These are phyloP conservation scores for Blumeria hordei DNA, from an alignment of 2,329 filamentous ascomycete species.

Conservation along the genomic window DNA sequence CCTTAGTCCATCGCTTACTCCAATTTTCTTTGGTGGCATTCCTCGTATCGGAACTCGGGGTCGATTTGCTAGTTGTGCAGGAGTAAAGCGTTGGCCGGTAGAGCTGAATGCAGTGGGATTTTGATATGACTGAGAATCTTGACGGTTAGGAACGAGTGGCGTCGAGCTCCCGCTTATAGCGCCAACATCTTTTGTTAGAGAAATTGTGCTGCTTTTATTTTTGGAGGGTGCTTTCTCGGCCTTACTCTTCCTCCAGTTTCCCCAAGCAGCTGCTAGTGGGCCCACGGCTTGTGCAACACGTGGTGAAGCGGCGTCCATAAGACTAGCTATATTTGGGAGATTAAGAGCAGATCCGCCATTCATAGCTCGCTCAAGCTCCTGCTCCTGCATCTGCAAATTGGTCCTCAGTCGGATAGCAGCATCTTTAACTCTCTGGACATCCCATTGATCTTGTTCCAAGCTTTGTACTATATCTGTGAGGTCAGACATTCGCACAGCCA, in stretches of 20 bases:
- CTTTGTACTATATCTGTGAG: constrained; percentile 74
- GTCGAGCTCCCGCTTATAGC: constrained; percentile 47
- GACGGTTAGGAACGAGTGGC: constrained; percentile 7
- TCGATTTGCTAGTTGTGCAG: constrained; percentile 21
- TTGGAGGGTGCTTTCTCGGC: neutral
- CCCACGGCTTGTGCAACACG: constrained; percentile 65
- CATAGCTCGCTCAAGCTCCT: constrained; percentile 71
- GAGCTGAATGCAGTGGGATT: constrained; percentile 25
- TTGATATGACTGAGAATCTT: constrained; percentile 23
- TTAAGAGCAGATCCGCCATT: constrained; percentile 41
- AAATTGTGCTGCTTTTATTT: constrained; percentile 17
- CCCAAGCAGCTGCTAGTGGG: constrained; percentile 70
- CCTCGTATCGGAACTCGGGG: constrained; percentile 14
- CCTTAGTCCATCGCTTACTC: neutral
- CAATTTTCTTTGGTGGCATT: constrained; percentile 16
- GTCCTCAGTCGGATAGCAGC: constrained; percentile 81
- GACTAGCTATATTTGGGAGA: constrained; percentile 53
- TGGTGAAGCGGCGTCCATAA: constrained; percentile 48
- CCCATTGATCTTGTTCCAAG: constrained; percentile 49
- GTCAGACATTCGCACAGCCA: constrained; percentile 75
- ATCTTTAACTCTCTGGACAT: constrained; percentile 61
- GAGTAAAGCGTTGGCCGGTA: constrained; percentile 32
- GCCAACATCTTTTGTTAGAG: constrained; percentile 46
- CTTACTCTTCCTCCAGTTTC: constrained; percentile 55
- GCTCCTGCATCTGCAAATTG: constrained; percentile 93